Conservation (phyloP, 2,329 filamentous ascomycete genomes). For the Fusarium sublunatum region DNA sequence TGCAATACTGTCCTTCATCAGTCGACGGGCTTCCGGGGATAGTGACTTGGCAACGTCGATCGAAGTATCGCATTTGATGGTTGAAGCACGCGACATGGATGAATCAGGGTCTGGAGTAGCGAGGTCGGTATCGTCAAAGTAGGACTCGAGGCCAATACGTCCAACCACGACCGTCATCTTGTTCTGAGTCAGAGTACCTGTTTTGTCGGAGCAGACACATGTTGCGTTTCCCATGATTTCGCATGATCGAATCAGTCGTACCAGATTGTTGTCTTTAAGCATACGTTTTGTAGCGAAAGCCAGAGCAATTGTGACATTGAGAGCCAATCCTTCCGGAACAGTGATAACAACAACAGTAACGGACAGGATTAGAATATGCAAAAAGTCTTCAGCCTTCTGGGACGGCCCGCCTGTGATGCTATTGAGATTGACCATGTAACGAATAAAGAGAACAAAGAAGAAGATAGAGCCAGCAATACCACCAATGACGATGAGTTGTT, state of each 20-base stretch:
- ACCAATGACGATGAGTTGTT: conserved; percentile 71
- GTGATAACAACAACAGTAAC: conserved; percentile 70
- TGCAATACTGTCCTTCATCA: conserved; percentile 56
- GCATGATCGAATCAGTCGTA: conserved; percentile 68
- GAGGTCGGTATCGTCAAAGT: conserved; percentile 53
- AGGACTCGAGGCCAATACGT: conserved; percentile 58
- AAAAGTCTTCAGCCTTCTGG: conserved; percentile 66
- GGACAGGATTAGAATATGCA: conserved; percentile 68
- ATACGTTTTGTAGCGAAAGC: conserved; percentile 72
- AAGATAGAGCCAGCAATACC: conserved; percentile 55
- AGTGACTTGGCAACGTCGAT: conserved; percentile 47
- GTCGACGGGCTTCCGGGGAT: conserved; percentile 49
- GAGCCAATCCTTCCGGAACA: conserved; percentile 69
- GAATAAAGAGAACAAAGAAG: conserved; percentile 56
- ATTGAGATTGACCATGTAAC: conserved; percentile 51
- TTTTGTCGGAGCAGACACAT: conserved; percentile 74
- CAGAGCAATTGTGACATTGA: conserved; percentile 70
- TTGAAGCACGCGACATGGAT: conserved; percentile 38
- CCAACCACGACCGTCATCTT: conserved; percentile 71
- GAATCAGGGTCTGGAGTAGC: conserved; percentile 32
- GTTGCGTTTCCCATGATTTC: conserved; percentile 75
- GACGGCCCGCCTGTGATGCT: conserved; percentile 56
- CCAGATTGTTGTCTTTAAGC: conserved; percentile 72
- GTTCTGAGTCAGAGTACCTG: conserved; percentile 72
- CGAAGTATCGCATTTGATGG: conserved; percentile 45